These are phyloP conservation scores for Colletotrichum theobromicola DNA, from an alignment of 2,329 filamentous ascomycete genomes.

Conservation along the genomic window DNA sequence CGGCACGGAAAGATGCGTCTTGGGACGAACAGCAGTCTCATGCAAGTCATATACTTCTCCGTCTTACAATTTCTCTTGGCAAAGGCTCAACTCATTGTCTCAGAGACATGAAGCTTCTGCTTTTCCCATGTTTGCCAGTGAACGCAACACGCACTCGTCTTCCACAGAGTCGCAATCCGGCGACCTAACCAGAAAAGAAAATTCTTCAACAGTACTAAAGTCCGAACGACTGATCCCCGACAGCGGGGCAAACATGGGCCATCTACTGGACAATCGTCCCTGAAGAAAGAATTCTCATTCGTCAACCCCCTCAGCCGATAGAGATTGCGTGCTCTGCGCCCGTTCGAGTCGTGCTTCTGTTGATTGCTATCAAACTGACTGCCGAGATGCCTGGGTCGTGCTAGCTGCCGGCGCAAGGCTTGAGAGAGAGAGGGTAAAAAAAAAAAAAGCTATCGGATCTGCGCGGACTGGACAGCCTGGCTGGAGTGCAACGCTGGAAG, in stretches of 20 bases:
- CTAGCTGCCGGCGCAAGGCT: neutral
- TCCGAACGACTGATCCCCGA: slow-evolving; percentile 5
- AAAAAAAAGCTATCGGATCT: neutral
- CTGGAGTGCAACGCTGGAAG: neutral
- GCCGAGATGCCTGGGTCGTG: neutral
- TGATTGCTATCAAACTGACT: neutral
- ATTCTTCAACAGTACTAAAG: neutral
- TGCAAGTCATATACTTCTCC: neutral
- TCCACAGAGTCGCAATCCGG: neutral
- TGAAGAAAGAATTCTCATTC: slow-evolving; percentile 7
- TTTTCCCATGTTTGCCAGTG: neutral
- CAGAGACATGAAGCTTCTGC: neutral
- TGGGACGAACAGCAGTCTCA: slow-evolving; percentile 1
- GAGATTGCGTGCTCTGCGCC: slow-evolving; percentile 13
- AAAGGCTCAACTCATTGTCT: neutral
- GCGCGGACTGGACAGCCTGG: neutral
- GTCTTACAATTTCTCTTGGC: neutral
- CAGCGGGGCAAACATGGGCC: slow-evolving; percentile 7
- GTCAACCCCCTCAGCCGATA: neutral
- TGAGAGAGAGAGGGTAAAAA: too few relatives aligned
- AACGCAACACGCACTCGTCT: neutral
- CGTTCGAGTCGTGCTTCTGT: slow-evolving; percentile 9
- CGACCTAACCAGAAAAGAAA: neutral
- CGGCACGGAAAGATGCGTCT: neutral
- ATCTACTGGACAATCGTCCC: neutral